Conservation (phyloP, 179 eudicot species). For the Gypsophila paniculata region DNA sequence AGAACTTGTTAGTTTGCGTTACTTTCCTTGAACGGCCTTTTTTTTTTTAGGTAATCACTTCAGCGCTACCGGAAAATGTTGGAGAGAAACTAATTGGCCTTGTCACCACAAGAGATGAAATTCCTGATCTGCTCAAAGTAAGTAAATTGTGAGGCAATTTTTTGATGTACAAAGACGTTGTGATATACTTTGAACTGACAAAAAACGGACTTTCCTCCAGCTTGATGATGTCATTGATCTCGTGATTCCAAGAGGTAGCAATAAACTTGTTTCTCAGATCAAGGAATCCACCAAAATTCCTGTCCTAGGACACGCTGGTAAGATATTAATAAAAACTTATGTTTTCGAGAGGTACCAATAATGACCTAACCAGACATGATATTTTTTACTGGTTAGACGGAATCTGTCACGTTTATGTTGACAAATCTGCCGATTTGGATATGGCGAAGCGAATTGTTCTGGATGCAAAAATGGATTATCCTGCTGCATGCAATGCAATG, state of each 20-base stretch:
- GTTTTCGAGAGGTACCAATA: background rate
- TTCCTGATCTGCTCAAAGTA: conserved; percentile 89
- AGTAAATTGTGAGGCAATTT: background rate
- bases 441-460: conserved; percentile 66
- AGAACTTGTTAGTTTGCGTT: background rate
- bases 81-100: conserved; percentile 79
- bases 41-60: conserved; percentile 54
- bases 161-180: background rate
- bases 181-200: conserved; percentile 9
- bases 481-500: conserved; percentile 97
- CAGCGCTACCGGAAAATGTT: conserved; percentile 62
- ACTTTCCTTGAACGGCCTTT: background rate
- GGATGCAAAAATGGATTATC: conserved; percentile 86
- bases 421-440: conserved; percentile 75
- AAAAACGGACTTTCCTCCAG: conserved; percentile 47
- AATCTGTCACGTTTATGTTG: conserved; percentile 86
- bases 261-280: conserved; percentile 82
- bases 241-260: conserved; percentile 99
- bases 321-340: background rate
- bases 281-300: conserved; percentile 92
- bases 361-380: background rate
- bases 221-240: conserved; percentile 98
- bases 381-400: conserved; percentile 52
- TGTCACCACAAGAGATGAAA: conserved; percentile 82
- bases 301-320: conserved; percentile 96